These are phyloP conservation scores for Mortierella polycephala DNA, from an alignment of 371 early-diverging fungal genomes.

Conservation along the genomic window DNA sequence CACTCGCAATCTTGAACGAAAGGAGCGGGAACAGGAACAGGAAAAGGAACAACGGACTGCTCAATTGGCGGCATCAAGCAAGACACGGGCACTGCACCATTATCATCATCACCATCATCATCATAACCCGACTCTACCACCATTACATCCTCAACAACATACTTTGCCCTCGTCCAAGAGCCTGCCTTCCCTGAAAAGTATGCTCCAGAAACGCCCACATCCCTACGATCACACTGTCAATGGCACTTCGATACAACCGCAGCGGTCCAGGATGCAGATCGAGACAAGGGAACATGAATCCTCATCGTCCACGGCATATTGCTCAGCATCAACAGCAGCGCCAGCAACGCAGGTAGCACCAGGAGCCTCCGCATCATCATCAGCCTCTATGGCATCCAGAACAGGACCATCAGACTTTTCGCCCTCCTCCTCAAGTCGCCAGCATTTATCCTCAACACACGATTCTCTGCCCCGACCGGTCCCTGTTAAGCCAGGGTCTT, in stretches of 20 bases:
- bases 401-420: background rate
- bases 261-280: conserved; percentile 9
- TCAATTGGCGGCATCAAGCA: background rate
- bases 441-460: background rate
- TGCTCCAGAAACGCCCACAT: conserved; percentile 7
- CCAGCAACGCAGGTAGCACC: too few species aligned
- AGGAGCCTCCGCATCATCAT: background rate
- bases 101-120: conserved; percentile 49
- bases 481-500: conserved; percentile 29
- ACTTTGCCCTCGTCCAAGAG: conserved; percentile 15
- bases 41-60: conserved; percentile 21
- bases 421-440: background rate
- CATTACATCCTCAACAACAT: conserved; percentile 42
- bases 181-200: background rate
- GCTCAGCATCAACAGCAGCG: background rate
- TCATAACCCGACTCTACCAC: conserved; percentile 28
- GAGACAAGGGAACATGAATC: too few species aligned
- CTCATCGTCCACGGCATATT: background rate
- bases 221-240: conserved; percentile 10
- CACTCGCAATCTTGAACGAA: conserved; percentile 47
- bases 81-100: conserved; percentile 8
- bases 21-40: conserved; percentile 33
- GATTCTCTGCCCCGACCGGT: conserved; percentile 30
- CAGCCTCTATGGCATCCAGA: background rate
- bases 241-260: background rate